Evolutionary conservation across 148 eudicot genomes (phyloP).

Genomic region (Camellia granthamiana): DNA sequence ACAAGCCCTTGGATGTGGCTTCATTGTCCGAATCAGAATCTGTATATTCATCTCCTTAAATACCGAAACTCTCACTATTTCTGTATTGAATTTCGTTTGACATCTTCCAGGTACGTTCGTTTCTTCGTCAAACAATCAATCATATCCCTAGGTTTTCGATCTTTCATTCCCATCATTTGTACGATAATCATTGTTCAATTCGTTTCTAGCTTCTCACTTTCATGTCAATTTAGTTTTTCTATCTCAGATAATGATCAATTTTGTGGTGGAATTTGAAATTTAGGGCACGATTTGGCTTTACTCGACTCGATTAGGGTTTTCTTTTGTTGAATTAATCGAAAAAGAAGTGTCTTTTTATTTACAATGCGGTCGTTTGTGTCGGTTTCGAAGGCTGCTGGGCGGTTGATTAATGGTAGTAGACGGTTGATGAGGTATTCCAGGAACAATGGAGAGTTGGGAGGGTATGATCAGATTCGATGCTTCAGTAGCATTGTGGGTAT

Average conservation of each 20-base stretch:
- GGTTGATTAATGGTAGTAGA: slow-evolving; percentile 26
- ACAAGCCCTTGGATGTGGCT: background rate
- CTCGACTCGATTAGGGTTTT: background rate
- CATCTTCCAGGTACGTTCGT: background rate
- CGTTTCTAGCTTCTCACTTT: background rate
- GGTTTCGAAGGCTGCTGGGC: slow-evolving; percentile 44
- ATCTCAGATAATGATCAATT: background rate
- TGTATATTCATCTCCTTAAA: background rate
- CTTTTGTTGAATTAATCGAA: background rate
- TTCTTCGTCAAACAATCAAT: background rate
- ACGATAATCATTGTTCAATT: background rate
- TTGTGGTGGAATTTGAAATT: slow-evolving; percentile 1
- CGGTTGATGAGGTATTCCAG: slow-evolving; percentile 22
- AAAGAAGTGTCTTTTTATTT: background rate
- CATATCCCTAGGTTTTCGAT: background rate
- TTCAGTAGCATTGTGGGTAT: slow-evolving; percentile 43
- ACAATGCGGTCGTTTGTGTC: slow-evolving; percentile 45
- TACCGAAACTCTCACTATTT: background rate
- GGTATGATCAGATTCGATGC: slow-evolving; percentile 36
- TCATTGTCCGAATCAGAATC: background rate
- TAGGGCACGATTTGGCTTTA: background rate
- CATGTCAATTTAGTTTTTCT: background rate
- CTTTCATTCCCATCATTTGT: background rate
- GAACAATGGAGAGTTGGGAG: slow-evolving; percentile 13
- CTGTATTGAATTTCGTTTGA: background rate